These are phyloP conservation scores for Aspergillus saccharolyticus DNA, from an alignment of 495 filamentous ascomycete genomes.

Conservation along the genomic window DNA sequence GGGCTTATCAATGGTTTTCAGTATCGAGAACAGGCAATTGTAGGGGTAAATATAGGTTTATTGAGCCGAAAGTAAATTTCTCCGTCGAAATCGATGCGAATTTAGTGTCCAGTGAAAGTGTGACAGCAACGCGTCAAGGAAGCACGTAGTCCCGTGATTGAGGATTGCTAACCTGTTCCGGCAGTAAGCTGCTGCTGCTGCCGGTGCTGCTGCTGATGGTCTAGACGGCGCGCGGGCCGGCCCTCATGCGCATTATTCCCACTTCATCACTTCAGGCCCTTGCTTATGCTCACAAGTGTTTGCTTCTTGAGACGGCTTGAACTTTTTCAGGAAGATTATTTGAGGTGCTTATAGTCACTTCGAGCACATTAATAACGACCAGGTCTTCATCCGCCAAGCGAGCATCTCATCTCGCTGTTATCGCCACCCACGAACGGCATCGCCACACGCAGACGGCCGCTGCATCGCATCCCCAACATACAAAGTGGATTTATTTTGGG, in stretches of 20 bases:
- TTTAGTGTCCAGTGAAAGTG: no score
- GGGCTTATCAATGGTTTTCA: neutral
- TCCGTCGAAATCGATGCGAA: no score
- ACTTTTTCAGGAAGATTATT: neutral
- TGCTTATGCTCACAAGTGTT: neutral
- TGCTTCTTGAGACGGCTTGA: neutral
- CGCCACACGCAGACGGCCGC: neutral
- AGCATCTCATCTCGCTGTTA: neutral
- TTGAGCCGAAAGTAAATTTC: neutral
- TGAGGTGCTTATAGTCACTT: no score
- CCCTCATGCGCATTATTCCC: neutral
- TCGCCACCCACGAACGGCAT: slow-evolving; percentile 1
- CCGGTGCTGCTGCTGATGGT: neutral
- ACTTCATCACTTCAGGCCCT: neutral
- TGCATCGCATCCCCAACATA: neutral
- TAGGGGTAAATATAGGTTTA: neutral
- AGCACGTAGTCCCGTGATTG: slow-evolving; percentile 21
- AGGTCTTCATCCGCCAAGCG: no score
- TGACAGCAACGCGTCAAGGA: slow-evolving; percentile 13
- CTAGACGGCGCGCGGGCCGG: slow-evolving; percentile 1
- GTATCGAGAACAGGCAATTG: neutral
- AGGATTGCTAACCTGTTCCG: slow-evolving; percentile 5
- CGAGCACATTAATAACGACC: no score
- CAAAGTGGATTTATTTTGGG: slow-evolving; percentile 47
- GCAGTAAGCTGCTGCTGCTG: neutral